Percentiles rank a stretch among this genome's conserved stretches.
These are phyloP conservation scores for Thoreauomyces humboldtii DNA, from an alignment of 192 early-diverging fungal species.

Conservation along the genomic window DNA sequence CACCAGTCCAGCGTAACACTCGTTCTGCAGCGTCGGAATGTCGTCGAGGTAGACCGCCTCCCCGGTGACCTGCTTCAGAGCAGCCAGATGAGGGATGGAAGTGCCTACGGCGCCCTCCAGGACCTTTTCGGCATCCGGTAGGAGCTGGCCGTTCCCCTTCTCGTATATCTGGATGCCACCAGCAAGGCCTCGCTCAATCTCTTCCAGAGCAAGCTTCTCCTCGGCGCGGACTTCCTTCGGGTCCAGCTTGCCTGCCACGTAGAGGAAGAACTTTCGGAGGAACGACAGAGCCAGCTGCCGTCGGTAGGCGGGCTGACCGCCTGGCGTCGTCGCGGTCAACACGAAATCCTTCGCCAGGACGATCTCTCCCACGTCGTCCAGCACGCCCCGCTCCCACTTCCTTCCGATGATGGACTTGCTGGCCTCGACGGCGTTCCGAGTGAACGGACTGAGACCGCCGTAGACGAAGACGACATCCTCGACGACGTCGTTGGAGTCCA, in stretches of 20 bases:
- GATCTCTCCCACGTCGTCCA: conserved; percentile 25
- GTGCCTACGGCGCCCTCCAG: conserved; percentile 53
- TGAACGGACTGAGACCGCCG: conserved; percentile 73
- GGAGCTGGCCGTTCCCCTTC: background rate
- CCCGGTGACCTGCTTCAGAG: conserved; percentile 81
- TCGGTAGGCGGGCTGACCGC: conserved; percentile 45
- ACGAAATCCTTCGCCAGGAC: conserved; percentile 33
- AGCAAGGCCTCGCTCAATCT: conserved; percentile 32
- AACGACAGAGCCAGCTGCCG: conserved; percentile 38
- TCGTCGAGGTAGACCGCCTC: conserved; percentile 83
- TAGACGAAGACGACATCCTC: conserved; percentile 64
- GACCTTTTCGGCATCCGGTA: conserved; percentile 11
- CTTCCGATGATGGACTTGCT: conserved; percentile 46
- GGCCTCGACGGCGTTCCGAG: conserved; percentile 54
- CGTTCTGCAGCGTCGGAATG: conserved; percentile 67
- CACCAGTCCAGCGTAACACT: conserved; percentile 70
- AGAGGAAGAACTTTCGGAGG: conserved; percentile 33
- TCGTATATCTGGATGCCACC: conserved; percentile 31
- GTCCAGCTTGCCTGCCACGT: conserved; percentile 25
- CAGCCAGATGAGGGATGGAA: conserved; percentile 67
- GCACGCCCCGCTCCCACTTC: conserved; percentile 50
- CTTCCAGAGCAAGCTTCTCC: conserved; percentile 26
- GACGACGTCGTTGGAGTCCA: conserved; percentile 48
- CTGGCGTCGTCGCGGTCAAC: conserved; percentile 34
- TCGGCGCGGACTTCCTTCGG: background rate